A percentile compares a stretch with the other conserved stretches of the same genome.
phyloP scores from a whole-genome alignment of 805 yeast genomes.

The Naumovozyma dairenensis region DNA sequence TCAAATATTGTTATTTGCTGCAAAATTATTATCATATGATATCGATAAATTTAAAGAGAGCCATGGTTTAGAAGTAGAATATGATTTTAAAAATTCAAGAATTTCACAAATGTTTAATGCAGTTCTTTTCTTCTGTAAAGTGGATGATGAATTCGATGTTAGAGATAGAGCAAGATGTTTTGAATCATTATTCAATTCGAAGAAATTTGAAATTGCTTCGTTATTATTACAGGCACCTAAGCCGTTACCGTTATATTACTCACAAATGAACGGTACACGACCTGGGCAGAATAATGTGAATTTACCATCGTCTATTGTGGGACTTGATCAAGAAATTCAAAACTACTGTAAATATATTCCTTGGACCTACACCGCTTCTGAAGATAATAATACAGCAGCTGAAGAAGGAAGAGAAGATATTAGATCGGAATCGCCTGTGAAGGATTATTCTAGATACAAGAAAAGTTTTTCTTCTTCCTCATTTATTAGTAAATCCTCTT shows the following conservation, averaged over 20 bases:
- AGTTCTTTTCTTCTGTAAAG: constrained; percentile 53
- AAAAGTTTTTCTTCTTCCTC: constrained; percentile 27
- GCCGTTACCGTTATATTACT: constrained; percentile 25
- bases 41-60: constrained; percentile 30
- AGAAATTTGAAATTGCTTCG: constrained; percentile 51
- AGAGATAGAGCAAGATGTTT: constrained; percentile 79
- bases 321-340: constrained; percentile 7
- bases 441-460: constrained; percentile 32
- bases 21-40: constrained; percentile 56
- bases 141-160: constrained; percentile 65
- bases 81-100: constrained; percentile 28
- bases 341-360: constrained; percentile 9
- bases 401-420: constrained; percentile 6
- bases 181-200: constrained; percentile 45
- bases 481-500: constrained; percentile 5
- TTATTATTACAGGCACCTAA: constrained; percentile 71
- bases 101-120: constrained; percentile 48
- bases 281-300: not conserved
- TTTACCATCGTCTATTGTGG: not conserved
- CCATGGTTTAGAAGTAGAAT: constrained; percentile 15
- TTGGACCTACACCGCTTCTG: too few species aligned
- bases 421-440: constrained; percentile 32
- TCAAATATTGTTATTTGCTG: constrained; percentile 62
- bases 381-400: constrained; percentile 3
- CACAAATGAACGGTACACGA: too few species aligned